Evolutionary conservation across 208 protist genomes (phyloP).

Genomic region (Histomonas meleagridis): DNA sequence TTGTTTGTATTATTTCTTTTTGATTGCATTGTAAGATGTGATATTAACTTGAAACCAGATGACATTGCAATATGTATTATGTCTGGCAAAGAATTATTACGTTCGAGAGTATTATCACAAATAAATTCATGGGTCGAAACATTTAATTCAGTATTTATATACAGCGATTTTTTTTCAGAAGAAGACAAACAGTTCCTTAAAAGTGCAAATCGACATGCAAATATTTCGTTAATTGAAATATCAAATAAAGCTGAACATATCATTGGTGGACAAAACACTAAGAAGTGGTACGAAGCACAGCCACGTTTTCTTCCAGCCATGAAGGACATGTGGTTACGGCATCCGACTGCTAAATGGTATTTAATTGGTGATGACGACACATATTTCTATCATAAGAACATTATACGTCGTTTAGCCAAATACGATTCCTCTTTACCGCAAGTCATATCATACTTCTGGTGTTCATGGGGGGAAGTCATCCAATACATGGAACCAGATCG

Average conservation of each 20-base stretch:
- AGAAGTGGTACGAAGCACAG: background rate
- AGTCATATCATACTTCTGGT: conserved; percentile 14
- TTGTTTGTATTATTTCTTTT: too few relatives aligned
- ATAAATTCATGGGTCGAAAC: background rate
- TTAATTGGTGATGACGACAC: background rate
- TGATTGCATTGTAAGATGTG: too few relatives aligned
- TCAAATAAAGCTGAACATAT: background rate
- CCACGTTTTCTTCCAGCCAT: background rate
- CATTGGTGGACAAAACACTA: background rate
- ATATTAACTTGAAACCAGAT: background rate
- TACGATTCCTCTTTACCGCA: background rate
- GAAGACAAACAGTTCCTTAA: background rate
- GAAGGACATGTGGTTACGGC: background rate
- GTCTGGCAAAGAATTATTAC: background rate
- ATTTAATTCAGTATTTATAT: background rate
- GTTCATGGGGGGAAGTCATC: background rate
- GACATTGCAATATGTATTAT: background rate
- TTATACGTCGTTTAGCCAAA: background rate
- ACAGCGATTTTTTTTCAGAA: background rate
- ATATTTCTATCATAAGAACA: background rate
- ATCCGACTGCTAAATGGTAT: background rate
- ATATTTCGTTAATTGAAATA: background rate
- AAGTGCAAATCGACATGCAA: background rate
- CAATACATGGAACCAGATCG: background rate
- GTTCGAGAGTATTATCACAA: background rate